These are phyloP conservation scores for Gnaphalium uliginosum DNA, from an alignment of 129 eudicot species.

Conservation along the genomic window DNA sequence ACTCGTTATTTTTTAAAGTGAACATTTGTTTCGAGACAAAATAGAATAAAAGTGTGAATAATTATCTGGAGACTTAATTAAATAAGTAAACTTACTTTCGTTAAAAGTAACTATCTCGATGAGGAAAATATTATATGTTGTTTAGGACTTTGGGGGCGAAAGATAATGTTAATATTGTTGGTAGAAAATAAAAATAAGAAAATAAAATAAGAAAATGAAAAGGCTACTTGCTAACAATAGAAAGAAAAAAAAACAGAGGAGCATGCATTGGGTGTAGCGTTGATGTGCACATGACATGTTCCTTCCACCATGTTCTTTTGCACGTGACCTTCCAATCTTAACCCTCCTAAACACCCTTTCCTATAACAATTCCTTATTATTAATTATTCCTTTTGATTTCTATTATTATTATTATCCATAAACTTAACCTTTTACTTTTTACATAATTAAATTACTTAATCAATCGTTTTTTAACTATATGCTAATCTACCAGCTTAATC, in stretches of 20 bases:
- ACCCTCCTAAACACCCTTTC: constrained; percentile 30
- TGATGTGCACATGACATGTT: constrained; percentile 42
- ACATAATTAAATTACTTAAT: not conserved
- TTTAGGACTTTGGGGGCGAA: constrained; percentile 1
- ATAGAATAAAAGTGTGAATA: no score
- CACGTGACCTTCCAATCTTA: constrained; percentile 44
- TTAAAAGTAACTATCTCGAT: no score
- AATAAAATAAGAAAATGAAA: not conserved
- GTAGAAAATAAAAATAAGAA: not conserved
- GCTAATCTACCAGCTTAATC: not conserved
- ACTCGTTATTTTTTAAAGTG: no score
- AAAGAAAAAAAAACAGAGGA: constrained; percentile 21
- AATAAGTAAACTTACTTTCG: no score
- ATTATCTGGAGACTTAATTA: no score
- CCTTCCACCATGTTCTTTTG: constrained; percentile 38
- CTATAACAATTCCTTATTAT: constrained; percentile 26
- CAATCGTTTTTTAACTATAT: not conserved
- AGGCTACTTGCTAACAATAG: constrained; percentile 12
- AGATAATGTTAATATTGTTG: not conserved
- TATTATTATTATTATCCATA: constrained; percentile 10
- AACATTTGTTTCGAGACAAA: no score
- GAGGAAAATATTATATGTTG: not conserved
- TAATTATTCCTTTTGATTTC: constrained; percentile 19
- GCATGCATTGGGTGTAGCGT: constrained; percentile 36
- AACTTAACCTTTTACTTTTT: constrained; percentile 1